These are phyloP conservation scores for Salix koriyanagi DNA, from an alignment of 345 rosid genomes.

Conservation along the genomic window DNA sequence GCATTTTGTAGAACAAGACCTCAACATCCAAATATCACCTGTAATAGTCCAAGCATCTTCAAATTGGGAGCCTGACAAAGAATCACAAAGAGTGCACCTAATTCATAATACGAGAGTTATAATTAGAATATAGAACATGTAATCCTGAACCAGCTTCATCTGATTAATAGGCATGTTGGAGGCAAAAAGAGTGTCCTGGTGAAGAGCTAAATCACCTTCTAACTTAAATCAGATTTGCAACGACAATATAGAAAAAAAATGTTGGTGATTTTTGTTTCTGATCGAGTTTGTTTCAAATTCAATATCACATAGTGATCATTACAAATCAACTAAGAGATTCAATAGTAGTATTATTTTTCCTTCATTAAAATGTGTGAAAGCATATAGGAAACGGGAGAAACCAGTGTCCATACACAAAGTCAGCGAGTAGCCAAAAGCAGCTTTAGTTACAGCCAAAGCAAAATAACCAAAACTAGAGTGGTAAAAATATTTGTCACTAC, in stretches of 20 bases:
- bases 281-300: no score
- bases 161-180: background rate
- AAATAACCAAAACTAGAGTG: background rate
- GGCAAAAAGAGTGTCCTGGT: background rate
- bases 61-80: conserved; percentile 76
- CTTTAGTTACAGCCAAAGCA: background rate
- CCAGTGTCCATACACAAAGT: background rate
- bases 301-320: no score
- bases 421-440: background rate
- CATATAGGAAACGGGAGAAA: background rate
- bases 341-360: no score
- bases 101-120: conserved; percentile 19
- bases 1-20: background rate
- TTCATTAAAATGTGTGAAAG: background rate
- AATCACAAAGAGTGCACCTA: conserved; percentile 86
- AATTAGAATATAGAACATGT: conserved; percentile 12
- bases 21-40: conserved; percentile 41
- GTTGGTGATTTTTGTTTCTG: no score
- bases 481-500: background rate
- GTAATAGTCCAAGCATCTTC: conserved; percentile 95
- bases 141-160: conserved; percentile 4
- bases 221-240: no score
- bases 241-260: no score
- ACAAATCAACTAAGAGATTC: no score
- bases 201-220: background rate